A percentile compares a stretch with the other conserved stretches of the same genome.
Conservation (phyloP, 331 rosid genomes). For the Rhamnella rubrinervis region DNA sequence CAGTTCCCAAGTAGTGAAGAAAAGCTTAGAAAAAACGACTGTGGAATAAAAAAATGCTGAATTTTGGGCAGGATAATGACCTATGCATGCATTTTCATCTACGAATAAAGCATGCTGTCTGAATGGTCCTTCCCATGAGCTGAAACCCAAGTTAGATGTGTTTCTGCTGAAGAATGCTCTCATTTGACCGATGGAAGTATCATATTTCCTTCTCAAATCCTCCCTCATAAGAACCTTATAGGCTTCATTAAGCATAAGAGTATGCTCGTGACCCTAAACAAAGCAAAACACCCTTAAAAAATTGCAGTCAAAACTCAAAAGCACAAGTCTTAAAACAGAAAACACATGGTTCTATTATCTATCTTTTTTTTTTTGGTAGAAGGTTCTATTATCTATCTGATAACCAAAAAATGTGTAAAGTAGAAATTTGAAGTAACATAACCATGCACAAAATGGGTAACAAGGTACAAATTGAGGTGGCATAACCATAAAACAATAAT, state of each 20-base stretch:
- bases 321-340: not conserved
- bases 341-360: not conserved
- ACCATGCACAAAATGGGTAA: no score
- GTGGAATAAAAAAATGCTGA: not conserved
- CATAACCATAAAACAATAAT: no score
- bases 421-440: no score
- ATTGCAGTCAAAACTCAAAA: not conserved
- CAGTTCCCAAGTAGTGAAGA: not conserved
- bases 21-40: not conserved
- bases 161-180: constrained; percentile 36
- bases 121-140: constrained; percentile 69
- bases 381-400: no score
- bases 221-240: constrained; percentile 65
- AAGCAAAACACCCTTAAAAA: not conserved
- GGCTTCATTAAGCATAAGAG: constrained; percentile 67
- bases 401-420: no score
- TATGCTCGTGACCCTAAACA: constrained; percentile 60
- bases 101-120: constrained; percentile 75
- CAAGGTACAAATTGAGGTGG: no score
- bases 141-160: constrained; percentile 39
- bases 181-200: constrained; percentile 51
- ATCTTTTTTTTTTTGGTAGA: no score
- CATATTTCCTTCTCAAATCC: constrained; percentile 30
- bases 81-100: constrained; percentile 83
- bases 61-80: constrained; percentile 29